A percentile compares a stretch with the other conserved stretches of the same genome.
Conservation (phyloP, 2,329 filamentous ascomycete species). For the Claviceps capensis region DNA sequence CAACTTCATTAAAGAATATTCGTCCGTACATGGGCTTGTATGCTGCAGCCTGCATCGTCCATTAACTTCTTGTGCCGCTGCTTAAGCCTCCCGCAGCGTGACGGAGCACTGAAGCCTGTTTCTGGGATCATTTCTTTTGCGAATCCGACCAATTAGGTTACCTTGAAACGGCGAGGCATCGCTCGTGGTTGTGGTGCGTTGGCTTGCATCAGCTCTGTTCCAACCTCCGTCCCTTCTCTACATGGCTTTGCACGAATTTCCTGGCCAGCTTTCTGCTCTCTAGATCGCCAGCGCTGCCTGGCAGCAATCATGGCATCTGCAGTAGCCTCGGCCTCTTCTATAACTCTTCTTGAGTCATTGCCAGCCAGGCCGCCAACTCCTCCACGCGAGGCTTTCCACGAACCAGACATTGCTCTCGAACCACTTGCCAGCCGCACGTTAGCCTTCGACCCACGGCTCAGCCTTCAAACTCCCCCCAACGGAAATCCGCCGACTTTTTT, state of each 20-base stretch:
- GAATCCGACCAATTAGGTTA: neutral
- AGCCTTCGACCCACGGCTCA: conserved; percentile 22
- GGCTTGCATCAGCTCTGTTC: neutral
- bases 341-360: conserved; percentile 34
- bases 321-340: conserved; percentile 20
- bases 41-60: too few species aligned
- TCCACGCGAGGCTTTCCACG: conserved; percentile 39
- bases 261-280: conserved; percentile 15
- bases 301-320: conserved; percentile 29
- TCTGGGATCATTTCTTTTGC: neutral
- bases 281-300: conserved; percentile 26
- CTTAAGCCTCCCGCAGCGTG: neutral
- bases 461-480: conserved; percentile 38
- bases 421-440: conserved; percentile 21
- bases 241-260: conserved; percentile 4
- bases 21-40: too few species aligned
- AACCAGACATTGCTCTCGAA: conserved; percentile 22
- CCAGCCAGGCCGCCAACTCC: conserved; percentile 52
- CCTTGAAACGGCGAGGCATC: neutral
- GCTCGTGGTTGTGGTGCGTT: neutral
- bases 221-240: neutral
- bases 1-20: too few species aligned
- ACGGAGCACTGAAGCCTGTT: neutral
- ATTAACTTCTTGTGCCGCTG: too few species aligned
- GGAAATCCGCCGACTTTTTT: conserved; percentile 30